phyloP scores from a whole-genome alignment of 768 basidiomycete species.

The Royoungia palumana region DNA sequence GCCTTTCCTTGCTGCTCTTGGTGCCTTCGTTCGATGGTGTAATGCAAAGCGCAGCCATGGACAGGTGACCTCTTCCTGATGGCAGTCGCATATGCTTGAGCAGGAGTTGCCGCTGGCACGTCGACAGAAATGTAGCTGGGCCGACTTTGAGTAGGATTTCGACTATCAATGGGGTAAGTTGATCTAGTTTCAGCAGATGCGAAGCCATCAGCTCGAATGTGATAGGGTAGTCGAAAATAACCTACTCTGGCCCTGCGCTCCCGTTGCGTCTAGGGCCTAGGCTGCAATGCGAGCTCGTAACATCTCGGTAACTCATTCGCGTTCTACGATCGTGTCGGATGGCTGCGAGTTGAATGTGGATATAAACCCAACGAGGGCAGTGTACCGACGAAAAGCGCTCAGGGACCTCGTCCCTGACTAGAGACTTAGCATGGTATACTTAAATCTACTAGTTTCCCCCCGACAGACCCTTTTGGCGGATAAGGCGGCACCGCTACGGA shows the following conservation, averaged over 20 bases:
- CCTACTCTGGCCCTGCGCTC: constrained; percentile 2
- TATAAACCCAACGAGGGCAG: neutral
- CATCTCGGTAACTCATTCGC: constrained; percentile 8
- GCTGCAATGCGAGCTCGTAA: neutral
- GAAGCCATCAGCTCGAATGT: neutral
- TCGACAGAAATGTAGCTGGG: neutral
- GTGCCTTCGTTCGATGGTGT: constrained; percentile 20
- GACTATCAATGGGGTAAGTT: neutral
- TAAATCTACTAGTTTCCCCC: too few species aligned
- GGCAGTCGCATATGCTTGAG: constrained; percentile 20
- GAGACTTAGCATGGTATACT: too few species aligned
- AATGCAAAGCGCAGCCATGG: constrained; percentile 8
- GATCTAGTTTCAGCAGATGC: constrained; percentile 5
- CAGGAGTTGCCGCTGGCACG: constrained; percentile 18
- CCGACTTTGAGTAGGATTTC: neutral
- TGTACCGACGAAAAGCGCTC: neutral
- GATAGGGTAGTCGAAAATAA: neutral
- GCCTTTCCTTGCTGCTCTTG: neutral
- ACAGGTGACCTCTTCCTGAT: constrained; percentile 6
- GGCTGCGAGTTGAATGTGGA: neutral
- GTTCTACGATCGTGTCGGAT: neutral
- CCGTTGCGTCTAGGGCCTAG: neutral
- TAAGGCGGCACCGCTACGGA: too few species aligned
- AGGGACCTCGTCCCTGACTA: neutral
- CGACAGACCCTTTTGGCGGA: too few species aligned